phyloP scores from a whole-genome alignment of 164 flowering plant genomes.

The Piper longum region DNA sequence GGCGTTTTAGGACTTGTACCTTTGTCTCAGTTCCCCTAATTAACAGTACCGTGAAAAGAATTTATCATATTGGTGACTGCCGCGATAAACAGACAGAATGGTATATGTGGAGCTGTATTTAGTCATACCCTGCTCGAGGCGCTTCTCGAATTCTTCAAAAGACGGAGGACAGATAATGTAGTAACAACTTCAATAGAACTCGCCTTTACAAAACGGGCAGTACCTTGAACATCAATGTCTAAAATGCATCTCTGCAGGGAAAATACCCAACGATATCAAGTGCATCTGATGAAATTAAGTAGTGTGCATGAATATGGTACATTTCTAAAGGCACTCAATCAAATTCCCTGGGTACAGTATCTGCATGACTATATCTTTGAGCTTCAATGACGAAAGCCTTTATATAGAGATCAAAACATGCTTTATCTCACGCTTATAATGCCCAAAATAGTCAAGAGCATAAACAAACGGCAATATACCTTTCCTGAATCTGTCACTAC shows the following conservation, averaged over 20 bases:
- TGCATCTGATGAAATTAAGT: background rate
- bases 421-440: no score
- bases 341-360: no score
- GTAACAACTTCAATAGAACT: conserved; percentile 78
- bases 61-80: background rate
- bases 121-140: conserved; percentile 73
- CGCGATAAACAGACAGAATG: background rate
- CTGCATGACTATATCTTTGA: no score
- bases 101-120: background rate
- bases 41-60: background rate
- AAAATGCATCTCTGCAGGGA: conserved; percentile 86
- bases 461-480: conserved; percentile 24
- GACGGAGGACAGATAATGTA: conserved; percentile 89
- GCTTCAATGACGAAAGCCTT: no score
- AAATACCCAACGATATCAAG: background rate
- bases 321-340: background rate
- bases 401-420: no score
- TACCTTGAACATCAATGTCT: conserved; percentile 98
- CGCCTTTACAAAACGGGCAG: conserved; percentile 69
- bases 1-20: conserved; percentile 79
- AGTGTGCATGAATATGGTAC: background rate
- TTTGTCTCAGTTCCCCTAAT: conserved; percentile 87
- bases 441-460: background rate
- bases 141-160: conserved; percentile 74
- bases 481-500: conserved; percentile 82